Evolutionary conservation across 2,329 filamentous ascomycete species (phyloP).

Genomic region (Exophiala dermatitidis): DNA sequence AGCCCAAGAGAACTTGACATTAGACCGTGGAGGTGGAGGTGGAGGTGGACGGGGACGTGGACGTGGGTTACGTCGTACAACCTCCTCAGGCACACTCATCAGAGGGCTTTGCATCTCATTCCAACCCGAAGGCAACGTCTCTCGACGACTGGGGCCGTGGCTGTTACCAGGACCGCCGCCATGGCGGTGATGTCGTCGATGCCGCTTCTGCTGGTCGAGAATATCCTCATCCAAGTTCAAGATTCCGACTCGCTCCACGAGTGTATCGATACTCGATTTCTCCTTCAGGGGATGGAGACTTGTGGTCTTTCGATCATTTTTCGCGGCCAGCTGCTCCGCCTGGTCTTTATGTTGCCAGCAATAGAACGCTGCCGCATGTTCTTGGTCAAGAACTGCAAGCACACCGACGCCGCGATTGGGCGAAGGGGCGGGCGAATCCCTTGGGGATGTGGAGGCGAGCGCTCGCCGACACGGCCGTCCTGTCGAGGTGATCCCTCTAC

Average conservation of each 20-base stretch:
- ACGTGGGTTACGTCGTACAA: slow-evolving; percentile 24
- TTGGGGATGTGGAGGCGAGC: slow-evolving; percentile 45
- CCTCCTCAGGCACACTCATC: slow-evolving; percentile 38
- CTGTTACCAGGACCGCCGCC: slow-evolving; percentile 6
- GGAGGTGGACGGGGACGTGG: slow-evolving; percentile 2
- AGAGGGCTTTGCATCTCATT: slow-evolving; percentile 40
- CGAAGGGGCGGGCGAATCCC: slow-evolving; percentile 29
- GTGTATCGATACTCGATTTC: slow-evolving; percentile 75
- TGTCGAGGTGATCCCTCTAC: slow-evolving; percentile 73
- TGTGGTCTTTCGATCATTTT: slow-evolving; percentile 43
- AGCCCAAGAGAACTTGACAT: slow-evolving; percentile 25
- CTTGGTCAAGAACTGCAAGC: slow-evolving; percentile 27
- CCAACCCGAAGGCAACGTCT: slow-evolving; percentile 39
- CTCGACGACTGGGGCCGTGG: slow-evolving; percentile 13
- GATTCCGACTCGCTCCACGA: slow-evolving; percentile 71
- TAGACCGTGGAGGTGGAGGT: slow-evolving; percentile 19
- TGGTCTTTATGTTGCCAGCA: slow-evolving; percentile 97
- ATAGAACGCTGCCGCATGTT: slow-evolving; percentile 49
- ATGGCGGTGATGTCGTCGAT: slow-evolving; percentile 23
- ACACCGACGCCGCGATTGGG: slow-evolving; percentile 28
- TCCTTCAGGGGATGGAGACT: slow-evolving; percentile 53
- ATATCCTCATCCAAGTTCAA: slow-evolving; percentile 51
- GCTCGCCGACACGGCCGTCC: slow-evolving; percentile 78
- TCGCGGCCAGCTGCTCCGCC: slow-evolving; percentile 46
- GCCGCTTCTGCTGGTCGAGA: slow-evolving; percentile 20